phyloP scores from a whole-genome alignment of 2,329 filamentous ascomycete genomes.

The Elsinoe perseae region DNA sequence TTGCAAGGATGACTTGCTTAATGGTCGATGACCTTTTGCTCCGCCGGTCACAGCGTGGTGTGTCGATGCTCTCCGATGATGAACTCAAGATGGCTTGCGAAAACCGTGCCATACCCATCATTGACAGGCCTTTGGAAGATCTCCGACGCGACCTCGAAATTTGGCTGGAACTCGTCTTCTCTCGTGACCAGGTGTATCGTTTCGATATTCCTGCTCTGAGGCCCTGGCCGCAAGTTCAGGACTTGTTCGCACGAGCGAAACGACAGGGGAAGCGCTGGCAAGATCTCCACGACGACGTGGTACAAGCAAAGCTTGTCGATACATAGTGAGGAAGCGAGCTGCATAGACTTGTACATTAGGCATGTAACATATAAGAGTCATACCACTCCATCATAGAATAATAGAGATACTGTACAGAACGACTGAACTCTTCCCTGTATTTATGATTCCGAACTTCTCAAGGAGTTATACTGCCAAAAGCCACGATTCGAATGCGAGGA shows the following conservation, averaged over 20 bases:
- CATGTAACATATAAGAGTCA: no score
- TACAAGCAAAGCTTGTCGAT: no score
- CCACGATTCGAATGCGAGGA: no score
- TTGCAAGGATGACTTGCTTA: constrained; percentile 54
- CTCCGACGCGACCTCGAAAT: constrained; percentile 27
- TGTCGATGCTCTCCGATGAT: constrained; percentile 44
- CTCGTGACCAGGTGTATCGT: neutral
- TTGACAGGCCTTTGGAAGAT: constrained; percentile 23
- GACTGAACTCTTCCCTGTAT: no score
- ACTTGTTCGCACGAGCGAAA: neutral
- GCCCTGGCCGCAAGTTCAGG: neutral
- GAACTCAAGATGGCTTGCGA: constrained; percentile 33
- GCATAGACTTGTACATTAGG: no score
- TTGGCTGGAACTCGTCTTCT: constrained; percentile 31
- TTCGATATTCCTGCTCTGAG: neutral
- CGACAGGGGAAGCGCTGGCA: neutral
- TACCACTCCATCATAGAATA: no score
- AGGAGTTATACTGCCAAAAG: no score
- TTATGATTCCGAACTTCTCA: no score
- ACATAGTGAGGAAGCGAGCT: no score
- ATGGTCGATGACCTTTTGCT: constrained; percentile 65
- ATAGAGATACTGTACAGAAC: no score
- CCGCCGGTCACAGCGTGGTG: constrained; percentile 48
- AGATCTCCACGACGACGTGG: neutral
- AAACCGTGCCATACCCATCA: constrained; percentile 30